Conservation (phyloP, 2,329 filamentous ascomycete species). For the Juglanconis juglandina region DNA sequence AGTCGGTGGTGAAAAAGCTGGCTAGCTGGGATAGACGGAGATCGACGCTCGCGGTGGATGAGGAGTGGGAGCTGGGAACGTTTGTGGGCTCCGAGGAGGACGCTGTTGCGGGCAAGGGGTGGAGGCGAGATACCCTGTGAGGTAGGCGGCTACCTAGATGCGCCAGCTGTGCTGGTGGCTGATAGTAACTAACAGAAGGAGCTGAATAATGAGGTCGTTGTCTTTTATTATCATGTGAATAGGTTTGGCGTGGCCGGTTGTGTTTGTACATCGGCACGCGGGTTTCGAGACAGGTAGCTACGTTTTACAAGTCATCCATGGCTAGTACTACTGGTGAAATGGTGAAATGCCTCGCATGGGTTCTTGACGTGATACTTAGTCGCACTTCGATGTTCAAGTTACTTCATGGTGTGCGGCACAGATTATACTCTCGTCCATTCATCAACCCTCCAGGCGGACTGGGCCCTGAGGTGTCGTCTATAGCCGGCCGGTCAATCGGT, state of each 20-base stretch:
- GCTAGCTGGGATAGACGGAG: conserved; percentile 19
- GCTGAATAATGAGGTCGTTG: not conserved
- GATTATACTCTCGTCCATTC: not conserved
- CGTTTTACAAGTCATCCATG: no score
- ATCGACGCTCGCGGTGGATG: not conserved
- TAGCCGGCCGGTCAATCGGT: no score
- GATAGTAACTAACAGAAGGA: not conserved
- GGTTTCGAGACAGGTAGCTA: not conserved
- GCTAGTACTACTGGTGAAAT: not conserved
- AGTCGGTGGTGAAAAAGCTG: conserved; percentile 19
- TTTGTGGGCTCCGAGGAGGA: conserved; percentile 16
- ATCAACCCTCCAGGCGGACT: no score
- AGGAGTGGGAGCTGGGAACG: conserved; percentile 16
- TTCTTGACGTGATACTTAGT: no score
- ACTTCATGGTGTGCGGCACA: not conserved
- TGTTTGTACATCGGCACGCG: not conserved
- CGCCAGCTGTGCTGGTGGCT: conserved; percentile 17
- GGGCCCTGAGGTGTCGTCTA: no score
- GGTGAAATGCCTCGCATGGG: no score
- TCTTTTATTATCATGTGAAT: not conserved
- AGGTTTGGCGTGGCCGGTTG: not conserved
- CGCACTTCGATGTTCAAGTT: no score
- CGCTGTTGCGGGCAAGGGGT: conserved; percentile 13
- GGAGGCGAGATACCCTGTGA: conserved; percentile 1
- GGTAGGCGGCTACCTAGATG: not conserved